Base-by-base conservation (phyloP, 1,139 yeast species). In the Candida sp. region DNA sequence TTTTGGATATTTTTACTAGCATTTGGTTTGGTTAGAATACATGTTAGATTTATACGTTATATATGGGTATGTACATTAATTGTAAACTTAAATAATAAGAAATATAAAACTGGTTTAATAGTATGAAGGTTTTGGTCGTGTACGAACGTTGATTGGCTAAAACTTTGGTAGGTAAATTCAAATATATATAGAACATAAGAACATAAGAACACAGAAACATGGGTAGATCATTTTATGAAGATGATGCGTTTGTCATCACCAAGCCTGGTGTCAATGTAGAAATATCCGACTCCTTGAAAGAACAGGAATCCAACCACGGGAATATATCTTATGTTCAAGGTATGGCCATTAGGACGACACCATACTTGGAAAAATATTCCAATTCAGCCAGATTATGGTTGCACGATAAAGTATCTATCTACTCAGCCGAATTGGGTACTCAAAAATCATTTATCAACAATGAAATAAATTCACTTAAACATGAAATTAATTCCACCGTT, bases 281-380 rank as follows among this genome's bases (percentile, higher is more conserved):
- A 30, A 73, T 75, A 30, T 47, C 69, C 11, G 44, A 55, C 9
- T 68, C 66, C 36, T 60, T 76, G 51, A 58, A 64, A 49, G 54
- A 61, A 35, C 52, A 70, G 49, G 81, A 75, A 53, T 56, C 72
- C 1, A 45, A 64, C 4, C 75, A 75, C 47, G 72, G 75, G 6
- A 63, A 70, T 38, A 68, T 70, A 33, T 57, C 72, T 5, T 68
- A 73, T 41, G 59, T 78, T 39, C 63, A 77, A 22, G 84, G 84
- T n/a, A 78, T 78, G 77, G 70, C 70, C 5, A 67, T 79, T 41
- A 64, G 81, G 48, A 60, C 80, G 5, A 61, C 77, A 4, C 79
- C 81, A 29, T 59, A 58, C 42, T 63, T 79, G 45, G 81, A 79
- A 51, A 52, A 60, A 21, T 69, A 68, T 47, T 53, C 73, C 46